Conservation (phyloP, 176 grass and related monocot genomes). For the Eragrostis curvula region DNA sequence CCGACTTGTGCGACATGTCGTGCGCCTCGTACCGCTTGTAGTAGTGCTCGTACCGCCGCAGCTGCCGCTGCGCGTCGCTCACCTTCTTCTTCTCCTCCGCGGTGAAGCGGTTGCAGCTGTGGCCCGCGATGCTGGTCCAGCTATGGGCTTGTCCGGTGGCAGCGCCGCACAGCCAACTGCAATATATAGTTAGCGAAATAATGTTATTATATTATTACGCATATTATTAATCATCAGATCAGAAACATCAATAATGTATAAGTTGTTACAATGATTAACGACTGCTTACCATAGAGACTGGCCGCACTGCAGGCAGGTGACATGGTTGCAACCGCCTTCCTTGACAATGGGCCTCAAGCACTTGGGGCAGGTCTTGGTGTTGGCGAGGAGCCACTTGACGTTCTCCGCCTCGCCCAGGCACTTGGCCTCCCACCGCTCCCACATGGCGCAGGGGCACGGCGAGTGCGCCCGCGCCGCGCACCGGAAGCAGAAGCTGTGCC, state of each 20-base stretch:
- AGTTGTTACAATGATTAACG: neutral
- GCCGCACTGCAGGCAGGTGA: conserved; percentile 38
- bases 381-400: conserved; percentile 52
- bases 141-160: neutral
- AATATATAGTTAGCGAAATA: too few relatives aligned
- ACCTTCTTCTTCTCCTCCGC: conserved; percentile 34
- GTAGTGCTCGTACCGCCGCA: conserved; percentile 58
- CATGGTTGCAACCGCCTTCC: conserved; percentile 47
- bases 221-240: too few relatives aligned
- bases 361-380: conserved; percentile 65
- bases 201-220: too few relatives aligned
- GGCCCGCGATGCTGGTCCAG: conserved; percentile 22
- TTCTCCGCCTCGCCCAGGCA: conserved; percentile 29
- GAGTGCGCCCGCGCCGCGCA: conserved; percentile 51
- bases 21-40: conserved; percentile 54
- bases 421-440: conserved; percentile 54
- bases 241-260: too few relatives aligned
- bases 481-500: conserved; percentile 61
- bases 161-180: conserved; percentile 52
- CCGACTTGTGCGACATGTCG: conserved; percentile 34
- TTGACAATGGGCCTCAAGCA: conserved; percentile 59
- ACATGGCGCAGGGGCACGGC: conserved; percentile 57
- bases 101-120: conserved; percentile 63
- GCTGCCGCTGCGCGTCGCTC: neutral
- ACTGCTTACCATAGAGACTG: conserved; percentile 51